Base-by-base conservation (phyloP, 306 rosid genomes). In the Dryas alaskensis region DNA sequence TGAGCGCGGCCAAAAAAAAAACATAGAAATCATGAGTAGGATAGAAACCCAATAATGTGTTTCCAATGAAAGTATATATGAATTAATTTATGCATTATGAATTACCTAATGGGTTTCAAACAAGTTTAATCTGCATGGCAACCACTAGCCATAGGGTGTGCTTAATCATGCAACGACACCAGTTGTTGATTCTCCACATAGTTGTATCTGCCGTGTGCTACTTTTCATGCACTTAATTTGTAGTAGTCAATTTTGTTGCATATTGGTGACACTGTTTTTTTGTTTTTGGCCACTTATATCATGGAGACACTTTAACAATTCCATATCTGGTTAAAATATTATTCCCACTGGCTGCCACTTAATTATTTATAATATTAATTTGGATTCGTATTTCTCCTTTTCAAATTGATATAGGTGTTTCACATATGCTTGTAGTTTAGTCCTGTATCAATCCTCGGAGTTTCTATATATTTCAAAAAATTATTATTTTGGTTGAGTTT, bases 151-250 rank as follows among this genome's bases (percentile, higher is more conserved):
- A 10, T 45, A 8, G 1, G 8, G 48, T 5, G 48, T 61, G 9
- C 52, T 46, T 52, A 74, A 74, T 74, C 74, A 55, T 52, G 52
- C 22, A 67, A 14, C 4, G 6, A 19, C 10, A 51, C 1, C 7
- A 58, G 6, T 73, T 7, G 60, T 48, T 66, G 74, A 67, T 75
- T 80, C 84, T 58, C 77, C 80, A 70, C 80, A 44, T 45, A 70
- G 4, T n/a, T 55, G 52, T 12, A 39, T 62, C 17, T 6, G 50
- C 12, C 55, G n/a, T 39, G 40, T 68, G 19, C 44, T 31, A 3
- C 25, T 14, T 61, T 61, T 37, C 31, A 43, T 1, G 6, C 25
- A 25, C 22, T 6, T 11, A 50, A 61, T 72, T 10, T 31, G 63
- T 8, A 19, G 63, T 4, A 49, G 60, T 63, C 49, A 69, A 16